Percentiles rank a stretch among this genome's conserved stretches.
Evolutionary conservation across 257 asterid genomes (phyloP).

Genomic region (Handroanthus guayacan): DNA sequence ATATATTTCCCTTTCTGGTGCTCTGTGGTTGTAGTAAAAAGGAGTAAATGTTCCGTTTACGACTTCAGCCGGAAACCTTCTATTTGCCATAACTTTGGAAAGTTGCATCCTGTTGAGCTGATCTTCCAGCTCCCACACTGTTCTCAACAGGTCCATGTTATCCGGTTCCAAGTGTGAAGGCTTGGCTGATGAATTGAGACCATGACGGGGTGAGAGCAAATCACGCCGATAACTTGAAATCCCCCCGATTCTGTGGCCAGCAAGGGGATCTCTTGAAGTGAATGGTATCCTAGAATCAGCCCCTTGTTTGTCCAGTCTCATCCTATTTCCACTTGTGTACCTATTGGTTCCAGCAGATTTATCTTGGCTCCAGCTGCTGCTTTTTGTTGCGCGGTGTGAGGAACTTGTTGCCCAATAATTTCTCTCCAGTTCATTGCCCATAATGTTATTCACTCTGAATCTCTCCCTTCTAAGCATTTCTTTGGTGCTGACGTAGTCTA

Average conservation of each 20-base stretch:
- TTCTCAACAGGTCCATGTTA: conserved; percentile 67
- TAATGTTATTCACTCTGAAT: conserved; percentile 31
- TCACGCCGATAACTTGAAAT: conserved; percentile 39
- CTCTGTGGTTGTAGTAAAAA: conserved; percentile 38
- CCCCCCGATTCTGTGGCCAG: conserved; percentile 46
- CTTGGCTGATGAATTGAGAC: conserved; percentile 45
- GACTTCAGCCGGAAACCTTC: conserved; percentile 38
- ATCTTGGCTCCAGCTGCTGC: conserved; percentile 45
- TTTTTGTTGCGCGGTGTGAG: conserved; percentile 43
- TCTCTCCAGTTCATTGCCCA: conserved; percentile 45
- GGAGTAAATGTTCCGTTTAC: conserved; percentile 38
- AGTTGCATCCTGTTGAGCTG: conserved; percentile 65
- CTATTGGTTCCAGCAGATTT: conserved; percentile 46
- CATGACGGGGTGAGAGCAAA: conserved; percentile 49
- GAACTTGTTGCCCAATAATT: conserved; percentile 41
- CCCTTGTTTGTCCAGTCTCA: conserved; percentile 42
- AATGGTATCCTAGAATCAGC: conserved; percentile 38
- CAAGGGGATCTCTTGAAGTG: conserved; percentile 42
- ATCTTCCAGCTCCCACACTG: conserved; percentile 73
- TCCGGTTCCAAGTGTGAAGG: conserved; percentile 57
- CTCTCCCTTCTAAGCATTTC: conserved; percentile 41
- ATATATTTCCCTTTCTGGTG: conserved; percentile 45
- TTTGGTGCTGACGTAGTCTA: conserved; percentile 31
- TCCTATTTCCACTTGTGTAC: conserved; percentile 36
- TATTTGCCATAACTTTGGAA: conserved; percentile 37